Evolutionary conservation across 164 flowering plant species (phyloP), one percentile per base, ranked within the genome.

Genomic region (Taxillus chinensis): DNA sequence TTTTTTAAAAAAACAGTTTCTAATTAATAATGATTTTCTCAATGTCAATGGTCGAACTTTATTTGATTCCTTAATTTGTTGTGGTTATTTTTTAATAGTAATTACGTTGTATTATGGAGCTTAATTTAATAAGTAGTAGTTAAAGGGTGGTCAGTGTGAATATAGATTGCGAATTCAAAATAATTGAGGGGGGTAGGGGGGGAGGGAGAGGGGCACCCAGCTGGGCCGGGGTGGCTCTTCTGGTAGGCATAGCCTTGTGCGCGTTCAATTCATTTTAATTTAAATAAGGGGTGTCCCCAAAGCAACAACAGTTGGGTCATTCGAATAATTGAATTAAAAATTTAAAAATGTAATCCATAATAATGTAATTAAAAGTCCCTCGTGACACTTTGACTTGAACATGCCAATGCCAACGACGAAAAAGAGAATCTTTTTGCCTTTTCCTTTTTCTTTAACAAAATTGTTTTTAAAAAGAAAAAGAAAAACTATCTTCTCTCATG

Each of bases 321-420:
- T 48, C 51, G 12, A 48, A 48, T 48, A 48, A 48, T 48, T 48
- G 51, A 48, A 48, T 48, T 48, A 48, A 8, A 11, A 48, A 48
- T 7, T 48, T 11, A 2, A 8, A 8, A 48, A 48, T 48, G 9
- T 48, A 43, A 9, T 43, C 10, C 9, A 48, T 48, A 8, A 48
- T 48, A 14, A 27, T 27, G 27, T 27, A 7, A 11, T 7, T 8
- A 3, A 48, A 11, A 48, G 51, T 48, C 13, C 13, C 51, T 48
- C 51, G 51, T 48, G 51, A 48, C 51, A 48, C 51, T 48, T 48
- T 48, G 51, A 48, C 51, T 48, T 48, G 51, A 48, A 48, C 27
- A 27, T 27, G 12, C 13, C 51, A 11, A 8, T 11, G 51, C 51
- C 9, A 48, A 8, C 13, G 12, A 48, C 13, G 12, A 4, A 48